phyloP scores from a whole-genome alignment of 306 rosid genomes.

The Vachellia collinsii region DNA sequence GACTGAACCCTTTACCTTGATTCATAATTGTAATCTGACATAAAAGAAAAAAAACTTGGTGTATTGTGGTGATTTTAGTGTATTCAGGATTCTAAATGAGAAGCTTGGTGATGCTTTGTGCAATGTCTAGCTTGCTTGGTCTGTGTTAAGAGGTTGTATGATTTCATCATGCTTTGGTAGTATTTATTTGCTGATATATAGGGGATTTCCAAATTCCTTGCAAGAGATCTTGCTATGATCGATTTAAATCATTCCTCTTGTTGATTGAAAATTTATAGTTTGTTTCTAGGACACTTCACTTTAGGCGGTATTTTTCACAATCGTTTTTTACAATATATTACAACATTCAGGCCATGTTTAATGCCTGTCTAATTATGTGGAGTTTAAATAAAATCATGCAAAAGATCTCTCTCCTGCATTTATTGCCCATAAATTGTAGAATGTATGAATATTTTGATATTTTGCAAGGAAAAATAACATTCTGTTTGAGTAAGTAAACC shows the following conservation, averaged over 20 bases:
- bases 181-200: not conserved
- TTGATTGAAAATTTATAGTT: not conserved
- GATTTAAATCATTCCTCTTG: not conserved
- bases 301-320: not conserved
- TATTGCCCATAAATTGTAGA: not conserved
- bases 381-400: not conserved
- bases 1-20: too few species aligned
- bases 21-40: not conserved
- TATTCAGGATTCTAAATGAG: not conserved
- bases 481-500: not conserved
- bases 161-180: not conserved
- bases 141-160: not conserved
- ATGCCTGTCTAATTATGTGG: not conserved
- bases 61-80: not conserved
- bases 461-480: not conserved
- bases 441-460: not conserved
- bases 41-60: not conserved
- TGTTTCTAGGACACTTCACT: not conserved
- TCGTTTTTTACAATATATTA: not conserved
- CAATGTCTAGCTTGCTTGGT: not conserved
- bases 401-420: not conserved
- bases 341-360: not conserved
- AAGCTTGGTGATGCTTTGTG: not conserved
- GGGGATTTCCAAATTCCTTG: not conserved
- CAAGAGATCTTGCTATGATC: not conserved